Percentiles rank a stretch among this genome's conserved stretches.
Conservation (phyloP, 2,329 filamentous ascomycete species). For the Verticillium zaregamsianum region DNA sequence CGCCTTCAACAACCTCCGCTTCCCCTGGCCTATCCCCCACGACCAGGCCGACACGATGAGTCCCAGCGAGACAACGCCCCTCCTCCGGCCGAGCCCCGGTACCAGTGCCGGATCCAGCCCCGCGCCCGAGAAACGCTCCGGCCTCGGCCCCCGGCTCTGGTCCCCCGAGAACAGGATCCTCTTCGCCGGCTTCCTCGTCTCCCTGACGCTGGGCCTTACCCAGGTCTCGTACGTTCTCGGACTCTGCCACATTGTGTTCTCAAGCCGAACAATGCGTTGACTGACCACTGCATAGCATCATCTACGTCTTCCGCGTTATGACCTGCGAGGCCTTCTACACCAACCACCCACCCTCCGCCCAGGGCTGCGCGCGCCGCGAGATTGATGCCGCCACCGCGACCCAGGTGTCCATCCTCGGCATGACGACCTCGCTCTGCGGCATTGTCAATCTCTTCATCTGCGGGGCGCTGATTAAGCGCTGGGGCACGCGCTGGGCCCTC, state of each 20-base stretch:
- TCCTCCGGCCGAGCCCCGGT: background rate
- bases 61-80: background rate
- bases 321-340: conserved; percentile 67
- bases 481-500: conserved; percentile 60
- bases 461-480: conserved; percentile 61
- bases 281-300: conserved; percentile 25
- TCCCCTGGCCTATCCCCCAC: background rate
- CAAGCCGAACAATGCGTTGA: background rate
- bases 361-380: conserved; percentile 53
- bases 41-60: background rate
- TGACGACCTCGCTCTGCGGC: conserved; percentile 65
- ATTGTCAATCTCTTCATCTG: conserved; percentile 64
- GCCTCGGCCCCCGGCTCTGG: background rate
- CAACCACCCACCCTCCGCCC: conserved; percentile 43
- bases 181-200: conserved; percentile 57
- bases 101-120: background rate
- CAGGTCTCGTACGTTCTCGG: conserved; percentile 36
- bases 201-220: conserved; percentile 43
- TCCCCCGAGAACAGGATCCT: conserved; percentile 39
- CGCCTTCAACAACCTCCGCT: background rate
- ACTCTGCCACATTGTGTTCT: background rate
- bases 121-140: background rate
- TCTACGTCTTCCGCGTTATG: conserved; percentile 69
- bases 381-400: conserved; percentile 62
- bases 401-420: conserved; percentile 61